phyloP scores from a whole-genome alignment of 148 eudicot species.

The Bassia scoparia region DNA sequence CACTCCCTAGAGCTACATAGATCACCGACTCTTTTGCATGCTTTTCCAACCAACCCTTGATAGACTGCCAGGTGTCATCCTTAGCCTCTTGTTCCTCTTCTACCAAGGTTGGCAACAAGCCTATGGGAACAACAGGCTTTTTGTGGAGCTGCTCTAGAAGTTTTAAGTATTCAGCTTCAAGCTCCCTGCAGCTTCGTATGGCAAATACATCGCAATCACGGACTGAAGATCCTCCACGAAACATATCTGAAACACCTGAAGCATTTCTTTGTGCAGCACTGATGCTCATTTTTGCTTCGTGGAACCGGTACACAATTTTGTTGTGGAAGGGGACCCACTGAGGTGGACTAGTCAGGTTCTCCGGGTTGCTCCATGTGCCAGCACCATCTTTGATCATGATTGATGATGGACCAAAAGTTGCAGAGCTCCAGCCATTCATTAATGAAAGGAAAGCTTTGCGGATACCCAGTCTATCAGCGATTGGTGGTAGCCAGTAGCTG shows the following conservation, averaged over 20 bases:
- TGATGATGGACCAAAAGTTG: constrained; percentile 22
- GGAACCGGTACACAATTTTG: constrained; percentile 15
- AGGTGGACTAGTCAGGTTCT: constrained; percentile 26
- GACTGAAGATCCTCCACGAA: constrained; percentile 20
- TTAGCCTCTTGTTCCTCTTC: constrained; percentile 12
- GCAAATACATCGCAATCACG: constrained; percentile 31
- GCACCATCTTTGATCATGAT: constrained; percentile 14
- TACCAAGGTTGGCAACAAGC: constrained; percentile 25
- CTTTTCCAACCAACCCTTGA: constrained; percentile 33
- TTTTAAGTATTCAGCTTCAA: constrained; percentile 34
- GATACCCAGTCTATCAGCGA: constrained; percentile 27
- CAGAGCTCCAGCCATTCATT: constrained; percentile 21
- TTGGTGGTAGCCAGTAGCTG: constrained; percentile 34
- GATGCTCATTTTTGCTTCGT: constrained; percentile 25
- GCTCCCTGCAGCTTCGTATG: constrained; percentile 34
- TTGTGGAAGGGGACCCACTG: constrained; percentile 36
- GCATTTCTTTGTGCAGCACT: constrained; percentile 7
- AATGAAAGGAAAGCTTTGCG: constrained; percentile 24
- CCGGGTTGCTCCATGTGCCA: constrained; percentile 22
- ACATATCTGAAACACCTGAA: constrained; percentile 22
- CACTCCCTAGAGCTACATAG: constrained; percentile 43
- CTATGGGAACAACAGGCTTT: constrained; percentile 40
- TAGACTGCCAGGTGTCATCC: constrained; percentile 27
- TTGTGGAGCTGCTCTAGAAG: constrained; percentile 31
- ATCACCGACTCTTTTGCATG: constrained; percentile 37